Conservation (phyloP, 257 asterid species). For the Scutellaria barbata region DNA sequence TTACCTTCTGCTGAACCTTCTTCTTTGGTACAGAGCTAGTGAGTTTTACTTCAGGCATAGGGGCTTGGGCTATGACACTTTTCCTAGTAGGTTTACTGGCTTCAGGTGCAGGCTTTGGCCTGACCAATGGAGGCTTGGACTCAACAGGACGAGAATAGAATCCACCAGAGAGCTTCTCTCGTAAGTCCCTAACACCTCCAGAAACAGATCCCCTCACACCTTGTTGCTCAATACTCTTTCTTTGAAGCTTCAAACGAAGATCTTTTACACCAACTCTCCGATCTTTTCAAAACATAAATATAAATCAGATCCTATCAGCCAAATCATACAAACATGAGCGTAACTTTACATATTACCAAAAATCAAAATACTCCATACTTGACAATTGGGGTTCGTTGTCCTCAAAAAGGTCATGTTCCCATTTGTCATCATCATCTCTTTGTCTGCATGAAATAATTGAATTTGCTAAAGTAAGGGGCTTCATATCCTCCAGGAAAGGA, state of each 20-base stretch:
- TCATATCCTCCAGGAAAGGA: slow-evolving; percentile 32
- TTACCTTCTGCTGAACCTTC: slow-evolving; percentile 66
- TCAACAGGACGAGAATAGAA: slow-evolving; percentile 56
- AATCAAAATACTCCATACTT: slow-evolving; percentile 47
- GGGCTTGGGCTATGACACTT: slow-evolving; percentile 65
- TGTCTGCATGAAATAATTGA: slow-evolving; percentile 57
- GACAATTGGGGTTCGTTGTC: slow-evolving; percentile 48
- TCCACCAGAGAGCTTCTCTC: slow-evolving; percentile 92
- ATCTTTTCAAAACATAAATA: slow-evolving; percentile 46
- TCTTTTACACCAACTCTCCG: slow-evolving; percentile 70
- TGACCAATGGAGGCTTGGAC: slow-evolving; percentile 47
- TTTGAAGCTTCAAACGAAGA: slow-evolving; percentile 96
- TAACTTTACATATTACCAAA: background rate
- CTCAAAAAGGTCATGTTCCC: slow-evolving; percentile 87
- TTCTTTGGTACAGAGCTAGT: slow-evolving; percentile 58
- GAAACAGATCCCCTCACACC: slow-evolving; percentile 59
- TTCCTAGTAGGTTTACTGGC: slow-evolving; percentile 63
- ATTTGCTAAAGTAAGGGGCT: slow-evolving; percentile 32
- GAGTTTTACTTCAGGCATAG: slow-evolving; percentile 49
- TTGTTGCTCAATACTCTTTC: slow-evolving; percentile 61
- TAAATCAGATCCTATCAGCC: slow-evolving; percentile 25
- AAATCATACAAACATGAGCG: slow-evolving; percentile 9
- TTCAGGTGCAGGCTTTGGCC: slow-evolving; percentile 63
- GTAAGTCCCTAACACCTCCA: slow-evolving; percentile 84
- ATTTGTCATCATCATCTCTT: slow-evolving; percentile 87